These are phyloP conservation scores for Backusella tuberculispora DNA, from an alignment of 192 early-diverging fungal species.

Conservation along the genomic window DNA sequence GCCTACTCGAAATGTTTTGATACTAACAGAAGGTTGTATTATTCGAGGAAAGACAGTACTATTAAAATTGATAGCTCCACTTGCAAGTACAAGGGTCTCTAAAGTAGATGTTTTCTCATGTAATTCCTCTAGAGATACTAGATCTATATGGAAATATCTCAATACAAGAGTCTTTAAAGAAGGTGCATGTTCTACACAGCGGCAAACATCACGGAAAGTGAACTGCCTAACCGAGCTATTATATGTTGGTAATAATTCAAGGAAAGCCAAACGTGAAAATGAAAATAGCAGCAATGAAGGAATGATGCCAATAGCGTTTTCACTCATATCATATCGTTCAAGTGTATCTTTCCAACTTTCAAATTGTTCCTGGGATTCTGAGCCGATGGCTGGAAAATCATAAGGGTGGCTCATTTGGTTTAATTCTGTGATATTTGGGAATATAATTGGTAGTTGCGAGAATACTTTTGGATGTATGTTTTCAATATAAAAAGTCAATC, in stretches of 20 bases:
- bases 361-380: background rate
- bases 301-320: background rate
- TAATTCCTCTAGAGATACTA: background rate
- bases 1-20: background rate
- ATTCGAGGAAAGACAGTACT: background rate
- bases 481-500: background rate
- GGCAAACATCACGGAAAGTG: background rate
- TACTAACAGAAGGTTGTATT: background rate
- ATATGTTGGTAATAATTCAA: constrained; percentile 7
- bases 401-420: constrained; percentile 9
- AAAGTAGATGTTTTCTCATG: background rate
- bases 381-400: background rate
- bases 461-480: background rate
- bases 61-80: background rate
- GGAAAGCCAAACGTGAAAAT: background rate
- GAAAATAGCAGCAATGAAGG: background rate
- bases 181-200: constrained; percentile 9
- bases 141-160: background rate
- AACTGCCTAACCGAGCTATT: background rate
- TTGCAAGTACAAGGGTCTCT: background rate
- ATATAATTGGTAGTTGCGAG: background rate
- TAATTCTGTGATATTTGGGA: background rate
- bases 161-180: constrained; percentile 12
- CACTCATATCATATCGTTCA: constrained; percentile 10
- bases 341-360: constrained; percentile 6